Base-by-base conservation (phyloP, 1,284 basidiomycete species). In the Cutaneotrichosporon mucoides region DNA sequence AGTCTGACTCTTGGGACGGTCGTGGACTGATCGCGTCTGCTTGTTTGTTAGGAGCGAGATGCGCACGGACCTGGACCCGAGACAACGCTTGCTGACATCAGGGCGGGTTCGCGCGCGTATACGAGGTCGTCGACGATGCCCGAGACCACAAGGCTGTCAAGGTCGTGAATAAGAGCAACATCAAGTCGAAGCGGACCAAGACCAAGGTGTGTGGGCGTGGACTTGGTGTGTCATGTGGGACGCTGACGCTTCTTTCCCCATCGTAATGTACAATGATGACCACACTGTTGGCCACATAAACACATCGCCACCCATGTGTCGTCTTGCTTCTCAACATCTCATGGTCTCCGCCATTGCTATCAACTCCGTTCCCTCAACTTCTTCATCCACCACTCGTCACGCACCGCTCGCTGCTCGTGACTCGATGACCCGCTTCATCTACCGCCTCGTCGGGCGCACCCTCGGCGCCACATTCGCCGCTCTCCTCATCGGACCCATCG, bases 31-130 rank as follows among this genome's bases (percentile, higher is more conserved):
- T 24, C 24, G 24, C 15, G 11, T 9, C 47, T 13, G n/a, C 47
- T 34, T 36, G 34, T 36, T 34, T 11, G 24, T n/a, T 45, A 33
- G 40, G 8, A 34, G 9, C 33, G 7, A 2, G 42, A 7, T 43
- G 43, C 35, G 52, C 38, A 40, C 38, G 12, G 38, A 40, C 38
- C 11, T 35, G 5, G 45, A 24, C 24, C 24, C 24, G 24, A 38
- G 48, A 12, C 16, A 12, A 11, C 9, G 3, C 24, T 24, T 24
- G 36, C 56, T 55, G 34, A 58, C 56, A 15, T 6, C 63, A 92
- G 89, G 91, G 91, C 66, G 91, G 91, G 1, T 94, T 94, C 73
- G 91, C 91, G 5, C 84, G 91, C 53, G 91, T 94, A 5, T 94
- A 92, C 67, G 90, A 91, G 80, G 88, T 93, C 24, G 84, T 87